These are phyloP conservation scores for Sisymbrium altissimum DNA, from an alignment of 345 rosid species.

Conservation along the genomic window DNA sequence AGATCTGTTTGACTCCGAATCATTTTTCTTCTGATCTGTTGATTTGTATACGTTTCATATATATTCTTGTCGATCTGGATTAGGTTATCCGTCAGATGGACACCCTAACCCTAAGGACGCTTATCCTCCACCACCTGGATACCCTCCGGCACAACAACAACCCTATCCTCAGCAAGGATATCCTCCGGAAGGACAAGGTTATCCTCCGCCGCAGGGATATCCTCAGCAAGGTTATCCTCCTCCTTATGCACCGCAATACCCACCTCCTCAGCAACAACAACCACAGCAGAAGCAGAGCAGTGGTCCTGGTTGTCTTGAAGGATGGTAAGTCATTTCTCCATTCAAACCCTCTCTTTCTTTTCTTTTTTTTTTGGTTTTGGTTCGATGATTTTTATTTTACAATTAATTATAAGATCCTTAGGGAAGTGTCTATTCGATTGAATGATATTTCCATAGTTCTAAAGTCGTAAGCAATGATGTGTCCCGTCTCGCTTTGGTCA, in stretches of 20 bases:
- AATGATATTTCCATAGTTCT: background rate
- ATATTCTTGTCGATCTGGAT: background rate
- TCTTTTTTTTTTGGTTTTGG: too few species aligned
- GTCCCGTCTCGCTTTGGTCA: background rate
- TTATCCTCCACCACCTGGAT: conserved; percentile 71
- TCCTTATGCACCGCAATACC: conserved; percentile 57
- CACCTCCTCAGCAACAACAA: conserved; percentile 52
- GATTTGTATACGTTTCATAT: background rate
- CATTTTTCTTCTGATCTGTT: background rate
- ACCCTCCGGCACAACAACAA: conserved; percentile 36
- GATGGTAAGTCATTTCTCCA: conserved; percentile 50
- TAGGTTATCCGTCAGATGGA: conserved; percentile 56
- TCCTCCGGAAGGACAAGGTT: background rate
- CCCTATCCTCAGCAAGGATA: conserved; percentile 47
- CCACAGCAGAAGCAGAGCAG: conserved; percentile 26
- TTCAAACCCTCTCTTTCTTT: too few species aligned
- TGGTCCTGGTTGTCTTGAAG: conserved; percentile 52
- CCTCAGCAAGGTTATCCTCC: conserved; percentile 44
- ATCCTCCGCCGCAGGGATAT: conserved; percentile 32
- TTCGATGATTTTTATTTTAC: background rate
- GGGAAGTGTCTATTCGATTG: background rate
- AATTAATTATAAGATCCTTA: background rate
- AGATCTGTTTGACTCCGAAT: background rate
- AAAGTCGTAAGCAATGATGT: too few species aligned
- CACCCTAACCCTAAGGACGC: conserved; percentile 41